A percentile compares a stretch with the other conserved stretches of the same genome.
Evolutionary conservation across 331 rosid genomes (phyloP).

Genomic region (Spiraea crenata): DNA sequence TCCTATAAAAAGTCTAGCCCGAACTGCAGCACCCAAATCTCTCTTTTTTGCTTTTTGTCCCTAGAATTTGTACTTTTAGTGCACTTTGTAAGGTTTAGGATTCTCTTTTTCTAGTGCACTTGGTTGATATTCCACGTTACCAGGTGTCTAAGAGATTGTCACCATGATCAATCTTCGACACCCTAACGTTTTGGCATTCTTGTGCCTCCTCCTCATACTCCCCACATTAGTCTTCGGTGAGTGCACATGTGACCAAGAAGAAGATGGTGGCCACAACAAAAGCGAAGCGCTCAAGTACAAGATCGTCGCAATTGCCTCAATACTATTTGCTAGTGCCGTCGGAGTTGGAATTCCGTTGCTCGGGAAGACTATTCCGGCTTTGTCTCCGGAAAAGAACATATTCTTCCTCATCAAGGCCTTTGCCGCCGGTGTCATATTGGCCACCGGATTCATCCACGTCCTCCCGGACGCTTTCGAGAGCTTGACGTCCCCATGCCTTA

Average conservation of each 20-base stretch:
- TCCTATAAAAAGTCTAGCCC: neutral
- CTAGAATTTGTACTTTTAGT: neutral
- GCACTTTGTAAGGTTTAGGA: too few species aligned
- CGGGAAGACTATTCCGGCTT: conserved; percentile 48
- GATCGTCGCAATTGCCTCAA: conserved; percentile 48
- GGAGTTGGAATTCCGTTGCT: conserved; percentile 65
- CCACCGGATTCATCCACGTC: conserved; percentile 82
- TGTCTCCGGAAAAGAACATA: conserved; percentile 56
- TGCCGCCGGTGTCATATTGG: conserved; percentile 70
- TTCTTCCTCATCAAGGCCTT: conserved; percentile 70
- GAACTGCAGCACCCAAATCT: too few species aligned
- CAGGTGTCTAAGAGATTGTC: neutral
- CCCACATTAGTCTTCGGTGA: conserved; percentile 29
- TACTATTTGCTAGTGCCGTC: conserved; percentile 47
- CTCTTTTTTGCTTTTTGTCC: neutral
- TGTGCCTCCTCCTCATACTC: conserved; percentile 6
- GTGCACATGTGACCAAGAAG: conserved; percentile 42
- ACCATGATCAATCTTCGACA: conserved; percentile 4
- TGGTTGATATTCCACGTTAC: too few species aligned
- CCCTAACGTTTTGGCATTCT: neutral
- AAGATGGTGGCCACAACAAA: conserved; percentile 11
- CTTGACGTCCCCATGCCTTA: conserved; percentile 40
- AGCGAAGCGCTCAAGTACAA: conserved; percentile 41
- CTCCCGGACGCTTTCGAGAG: conserved; percentile 62
- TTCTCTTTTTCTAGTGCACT: too few species aligned